phyloP scores from a whole-genome alignment of 1,284 basidiomycete genomes.

The Moesziomyces antarcticus region DNA sequence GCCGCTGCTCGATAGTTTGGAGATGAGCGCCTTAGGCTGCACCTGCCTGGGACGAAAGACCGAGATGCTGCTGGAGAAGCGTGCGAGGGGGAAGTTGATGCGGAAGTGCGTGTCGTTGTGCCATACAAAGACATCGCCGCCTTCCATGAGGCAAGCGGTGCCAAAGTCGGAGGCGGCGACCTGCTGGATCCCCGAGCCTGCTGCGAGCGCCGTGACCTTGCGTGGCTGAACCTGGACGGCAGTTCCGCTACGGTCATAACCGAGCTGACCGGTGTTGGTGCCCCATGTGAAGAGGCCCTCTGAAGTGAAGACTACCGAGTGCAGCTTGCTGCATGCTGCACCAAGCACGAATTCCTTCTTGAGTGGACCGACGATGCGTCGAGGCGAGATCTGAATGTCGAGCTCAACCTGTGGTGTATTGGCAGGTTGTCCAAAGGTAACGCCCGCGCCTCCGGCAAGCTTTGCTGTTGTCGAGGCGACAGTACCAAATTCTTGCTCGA shows the following conservation, averaged over 20 bases:
- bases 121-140: slow-evolving; percentile 82
- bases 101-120: slow-evolving; percentile 80
- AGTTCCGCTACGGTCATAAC: slow-evolving; percentile 73
- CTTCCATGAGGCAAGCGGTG: slow-evolving; percentile 80
- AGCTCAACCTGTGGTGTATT: slow-evolving; percentile 33
- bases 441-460: slow-evolving; percentile 68
- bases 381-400: slow-evolving; percentile 78
- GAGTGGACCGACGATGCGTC: slow-evolving; percentile 80
- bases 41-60: slow-evolving; percentile 69
- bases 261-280: slow-evolving; percentile 91
- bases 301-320: slow-evolving; percentile 88
- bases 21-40: slow-evolving; percentile 72
- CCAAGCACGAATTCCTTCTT: slow-evolving; percentile 84
- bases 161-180: slow-evolving; percentile 75
- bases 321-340: slow-evolving; percentile 85
- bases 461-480: slow-evolving; percentile 48
- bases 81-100: slow-evolving; percentile 71
- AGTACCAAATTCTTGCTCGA: slow-evolving; percentile 73
- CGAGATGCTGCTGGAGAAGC: slow-evolving; percentile 72
- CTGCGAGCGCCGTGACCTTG: slow-evolving; percentile 75
- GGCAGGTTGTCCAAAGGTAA: slow-evolving; percentile 42
- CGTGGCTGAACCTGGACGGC: slow-evolving; percentile 84
- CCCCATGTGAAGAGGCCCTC: slow-evolving; percentile 94
- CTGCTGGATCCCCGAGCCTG: slow-evolving; percentile 56
- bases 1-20: slow-evolving; percentile 84